Evolutionary conservation across 1,284 basidiomycete species (phyloP), one percentile per base, ranked within the genome.

Genomic region (Pascua sp.): DNA sequence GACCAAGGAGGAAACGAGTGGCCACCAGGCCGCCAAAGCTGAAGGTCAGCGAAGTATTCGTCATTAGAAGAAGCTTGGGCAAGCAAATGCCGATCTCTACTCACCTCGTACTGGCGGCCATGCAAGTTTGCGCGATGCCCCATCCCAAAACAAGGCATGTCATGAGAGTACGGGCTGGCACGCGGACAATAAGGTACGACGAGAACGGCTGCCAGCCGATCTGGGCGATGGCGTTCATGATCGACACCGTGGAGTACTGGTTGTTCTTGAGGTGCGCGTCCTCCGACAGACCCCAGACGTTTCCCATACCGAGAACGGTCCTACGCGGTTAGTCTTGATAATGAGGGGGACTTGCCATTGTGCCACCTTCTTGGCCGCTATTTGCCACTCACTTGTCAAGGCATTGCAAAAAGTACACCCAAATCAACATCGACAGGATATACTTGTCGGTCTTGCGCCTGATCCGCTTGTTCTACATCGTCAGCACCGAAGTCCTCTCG

Each of bases 121-220:
- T 70, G 45, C 68, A 69, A 24, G 63, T 60, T 39, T 66, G 63
- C 5, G 66, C 63, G 0, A 55, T 49, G 15, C 75, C 75, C 75
- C 75, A 75, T 17, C 62, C 59, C 47, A 73, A 69, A 11, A 72
- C 62, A 46, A 75, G 61, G 46, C 61, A 52, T 16, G 73, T 67
- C 76, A 77, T 77, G 42, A 75, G 65, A 47, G 64, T 55, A 37
- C 73, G 62, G 24, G 72, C 54, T 17, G 70, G 70, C 4, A 75
- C 62, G 24, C 65, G 63, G 43, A 78, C 75, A 43, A 78, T 64
- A 18, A 78, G 57, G 60, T 71, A 75, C 3, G 75, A 72, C 2
- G 66, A 68, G 62, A 78, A 72, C 5, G 76, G 76, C 63, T 73
- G 70, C 70, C 71, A 74, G 0, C 59, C 72, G 50, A 77, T 65